These are phyloP conservation scores for Schizophyllum amplum DNA, from an alignment of 1,284 basidiomycete species.

Conservation along the genomic window DNA sequence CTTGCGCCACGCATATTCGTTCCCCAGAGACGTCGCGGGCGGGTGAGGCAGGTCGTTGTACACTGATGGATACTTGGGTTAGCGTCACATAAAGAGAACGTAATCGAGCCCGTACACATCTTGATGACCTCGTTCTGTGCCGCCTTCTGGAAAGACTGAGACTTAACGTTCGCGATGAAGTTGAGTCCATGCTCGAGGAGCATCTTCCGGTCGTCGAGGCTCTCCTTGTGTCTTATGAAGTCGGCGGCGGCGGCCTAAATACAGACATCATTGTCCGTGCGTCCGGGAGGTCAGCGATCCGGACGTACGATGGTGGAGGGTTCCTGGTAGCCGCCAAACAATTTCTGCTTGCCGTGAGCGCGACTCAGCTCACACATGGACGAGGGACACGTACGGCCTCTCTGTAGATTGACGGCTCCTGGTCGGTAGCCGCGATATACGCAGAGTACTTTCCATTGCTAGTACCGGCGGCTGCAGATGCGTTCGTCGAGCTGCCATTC, in stretches of 20 bases:
- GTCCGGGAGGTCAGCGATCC: not conserved
- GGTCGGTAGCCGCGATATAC: not conserved
- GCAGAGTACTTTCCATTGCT: not conserved
- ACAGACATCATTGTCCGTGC: not conserved
- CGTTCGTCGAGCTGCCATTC: not conserved
- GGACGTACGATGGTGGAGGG: not conserved
- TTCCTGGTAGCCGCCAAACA: not conserved
- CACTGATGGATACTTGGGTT: slow-evolving; percentile 18
- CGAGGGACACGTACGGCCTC: too few relatives aligned
- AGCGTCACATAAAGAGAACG: not conserved
- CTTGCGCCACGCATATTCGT: slow-evolving; percentile 53
- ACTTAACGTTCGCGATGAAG: slow-evolving; percentile 28
- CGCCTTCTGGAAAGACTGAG: not conserved
- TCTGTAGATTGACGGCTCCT: not conserved
- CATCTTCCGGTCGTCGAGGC: slow-evolving; percentile 50
- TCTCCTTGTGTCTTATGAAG: slow-evolving; percentile 43
- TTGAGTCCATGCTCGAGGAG: slow-evolving; percentile 16
- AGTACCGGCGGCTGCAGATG: not conserved
- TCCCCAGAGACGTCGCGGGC: slow-evolving; percentile 55
- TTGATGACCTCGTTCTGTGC: slow-evolving; percentile 12
- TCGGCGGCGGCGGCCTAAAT: slow-evolving; percentile 47
- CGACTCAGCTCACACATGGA: too few relatives aligned
- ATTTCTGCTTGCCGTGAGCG: not conserved
- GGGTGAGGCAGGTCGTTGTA: slow-evolving; percentile 77
- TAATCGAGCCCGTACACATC: slow-evolving; percentile 24